Evolutionary conservation across 306 rosid genomes (phyloP).

Genomic region (Geum urbanum): DNA sequence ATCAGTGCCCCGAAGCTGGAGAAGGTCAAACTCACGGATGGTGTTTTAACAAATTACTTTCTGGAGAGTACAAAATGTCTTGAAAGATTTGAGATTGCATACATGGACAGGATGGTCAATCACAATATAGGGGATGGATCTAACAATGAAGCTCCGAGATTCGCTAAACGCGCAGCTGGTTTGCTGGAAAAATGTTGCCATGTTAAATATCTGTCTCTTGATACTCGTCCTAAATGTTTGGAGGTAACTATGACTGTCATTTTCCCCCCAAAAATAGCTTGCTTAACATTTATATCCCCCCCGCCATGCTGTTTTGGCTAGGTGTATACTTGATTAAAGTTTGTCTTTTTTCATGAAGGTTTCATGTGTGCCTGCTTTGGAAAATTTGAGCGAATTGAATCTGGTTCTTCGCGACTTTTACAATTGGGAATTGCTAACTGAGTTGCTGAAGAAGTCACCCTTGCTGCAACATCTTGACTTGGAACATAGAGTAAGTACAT

Average conservation of each 20-base stretch:
- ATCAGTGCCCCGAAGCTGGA: slow-evolving; percentile 2
- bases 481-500: neutral
- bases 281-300: neutral
- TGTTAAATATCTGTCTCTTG: neutral
- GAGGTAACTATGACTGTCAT: too few relatives aligned
- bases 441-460: neutral
- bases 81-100: neutral
- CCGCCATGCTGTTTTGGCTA: neutral
- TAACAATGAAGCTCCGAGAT: neutral
- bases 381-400: neutral
- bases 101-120: too few relatives aligned
- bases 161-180: neutral
- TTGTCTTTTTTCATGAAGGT: neutral
- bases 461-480: neutral
- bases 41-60: neutral
- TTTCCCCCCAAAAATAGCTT: too few relatives aligned
- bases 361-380: neutral
- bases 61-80: neutral
- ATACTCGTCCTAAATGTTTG: neutral
- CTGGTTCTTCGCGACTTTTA: neutral
- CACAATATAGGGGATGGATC: too few relatives aligned
- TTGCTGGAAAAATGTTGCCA: neutral
- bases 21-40: neutral
- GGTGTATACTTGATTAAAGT: neutral
- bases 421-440: neutral